phyloP scores from a whole-genome alignment of 768 basidiomycete species.

The Suillus paluster region DNA sequence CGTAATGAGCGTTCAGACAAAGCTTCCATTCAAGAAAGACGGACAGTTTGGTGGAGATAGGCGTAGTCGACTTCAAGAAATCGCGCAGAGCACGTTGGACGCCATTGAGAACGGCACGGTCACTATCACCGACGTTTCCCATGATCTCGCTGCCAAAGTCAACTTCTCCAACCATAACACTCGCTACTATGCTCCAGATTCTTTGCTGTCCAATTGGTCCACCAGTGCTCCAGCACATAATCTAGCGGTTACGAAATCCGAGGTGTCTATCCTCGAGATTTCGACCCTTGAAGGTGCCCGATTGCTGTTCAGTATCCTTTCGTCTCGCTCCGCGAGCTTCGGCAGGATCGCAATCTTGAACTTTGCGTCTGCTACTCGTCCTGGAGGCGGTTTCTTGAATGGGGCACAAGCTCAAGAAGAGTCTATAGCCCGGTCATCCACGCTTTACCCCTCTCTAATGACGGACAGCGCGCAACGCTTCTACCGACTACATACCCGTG shows the following conservation, averaged over 20 bases:
- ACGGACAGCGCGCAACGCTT: constrained; percentile 59
- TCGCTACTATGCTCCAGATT: constrained; percentile 56
- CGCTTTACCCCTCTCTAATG: constrained; percentile 65
- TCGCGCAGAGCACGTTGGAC: constrained; percentile 56
- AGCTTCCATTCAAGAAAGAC: constrained; percentile 7
- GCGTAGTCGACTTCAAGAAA: constrained; percentile 33
- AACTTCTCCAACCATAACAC: constrained; percentile 47
- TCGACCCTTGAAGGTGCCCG: constrained; percentile 68
- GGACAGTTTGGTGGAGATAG: constrained; percentile 7
- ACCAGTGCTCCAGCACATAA: constrained; percentile 15
- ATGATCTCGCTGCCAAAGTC: constrained; percentile 41
- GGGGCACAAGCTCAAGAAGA: constrained; percentile 85
- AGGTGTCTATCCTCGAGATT: constrained; percentile 59
- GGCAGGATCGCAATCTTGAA: constrained; percentile 66
- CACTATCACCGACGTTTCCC: constrained; percentile 27
- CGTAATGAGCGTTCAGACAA: constrained; percentile 10
- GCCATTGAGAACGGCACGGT: constrained; percentile 53
- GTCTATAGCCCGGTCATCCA: constrained; percentile 76
- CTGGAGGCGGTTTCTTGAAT: constrained; percentile 75
- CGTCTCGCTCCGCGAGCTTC: constrained; percentile 15
- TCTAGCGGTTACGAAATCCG: constrained; percentile 7
- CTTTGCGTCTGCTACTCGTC: constrained; percentile 76
- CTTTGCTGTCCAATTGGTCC: constrained; percentile 52
- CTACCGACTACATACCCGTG: constrained; percentile 60
- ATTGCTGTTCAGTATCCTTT: constrained; percentile 32